Conservation (phyloP, 768 basidiomycete genomes). For the Boletus sp. region DNA sequence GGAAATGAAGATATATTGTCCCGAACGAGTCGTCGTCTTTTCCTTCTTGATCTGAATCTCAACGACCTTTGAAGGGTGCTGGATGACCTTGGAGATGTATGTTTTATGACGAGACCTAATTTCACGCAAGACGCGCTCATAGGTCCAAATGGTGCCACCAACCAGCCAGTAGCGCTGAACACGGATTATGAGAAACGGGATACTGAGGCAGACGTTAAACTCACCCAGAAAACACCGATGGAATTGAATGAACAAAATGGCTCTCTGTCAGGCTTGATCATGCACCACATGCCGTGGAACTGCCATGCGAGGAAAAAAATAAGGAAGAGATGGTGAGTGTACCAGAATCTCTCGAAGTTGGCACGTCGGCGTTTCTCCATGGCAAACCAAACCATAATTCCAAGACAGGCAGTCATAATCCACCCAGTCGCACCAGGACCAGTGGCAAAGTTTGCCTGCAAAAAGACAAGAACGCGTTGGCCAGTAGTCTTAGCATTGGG, state of each 20-base stretch:
- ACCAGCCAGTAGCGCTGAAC: slow-evolving; percentile 83
- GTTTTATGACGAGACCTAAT: slow-evolving; percentile 88
- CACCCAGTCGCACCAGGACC: slow-evolving; percentile 85
- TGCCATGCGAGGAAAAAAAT: slow-evolving; percentile 95
- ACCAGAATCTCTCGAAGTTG: slow-evolving; percentile 90
- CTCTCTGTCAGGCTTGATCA: slow-evolving; percentile 88
- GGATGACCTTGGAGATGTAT: slow-evolving; percentile 91
- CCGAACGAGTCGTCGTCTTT: slow-evolving; percentile 76
- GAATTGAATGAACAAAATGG: slow-evolving; percentile 84
- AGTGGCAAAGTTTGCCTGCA: slow-evolving; percentile 75
- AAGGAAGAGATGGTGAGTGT: slow-evolving; percentile 85
- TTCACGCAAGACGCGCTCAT: slow-evolving; percentile 89
- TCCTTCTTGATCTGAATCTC: slow-evolving; percentile 99
- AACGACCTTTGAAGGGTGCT: slow-evolving; percentile 91
- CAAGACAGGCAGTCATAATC: slow-evolving; percentile 78
- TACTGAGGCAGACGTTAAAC: slow-evolving; percentile 23
- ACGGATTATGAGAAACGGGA: slow-evolving; percentile 6
- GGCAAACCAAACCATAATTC: slow-evolving; percentile 82
- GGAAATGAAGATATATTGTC: slow-evolving; percentile 90
- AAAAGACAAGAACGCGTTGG: slow-evolving; percentile 64
- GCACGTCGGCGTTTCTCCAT: slow-evolving; percentile 74
- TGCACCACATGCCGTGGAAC: slow-evolving; percentile 94
- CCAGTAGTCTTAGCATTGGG: slow-evolving; percentile 51
- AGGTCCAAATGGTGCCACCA: slow-evolving; percentile 83
- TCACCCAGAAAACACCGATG: slow-evolving; percentile 94